Base-by-base conservation (phyloP, 306 rosid species). In the Quillaja saponaria region DNA sequence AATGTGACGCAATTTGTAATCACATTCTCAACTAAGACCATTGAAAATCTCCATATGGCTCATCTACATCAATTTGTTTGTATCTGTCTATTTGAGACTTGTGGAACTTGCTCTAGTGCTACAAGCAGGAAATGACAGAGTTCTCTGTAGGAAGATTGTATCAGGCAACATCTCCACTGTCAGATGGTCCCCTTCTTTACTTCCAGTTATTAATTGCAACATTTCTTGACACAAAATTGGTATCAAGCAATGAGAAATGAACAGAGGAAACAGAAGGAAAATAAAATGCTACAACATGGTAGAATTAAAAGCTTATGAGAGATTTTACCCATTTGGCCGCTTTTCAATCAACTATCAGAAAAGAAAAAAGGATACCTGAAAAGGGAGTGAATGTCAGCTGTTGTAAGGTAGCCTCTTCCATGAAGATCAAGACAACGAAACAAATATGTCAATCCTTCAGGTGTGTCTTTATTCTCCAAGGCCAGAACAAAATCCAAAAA, bases 391-490 rank as follows among this genome's bases (percentile, higher is more conserved):
- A 89, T 89, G 64, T 94, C 99, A 18, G 89, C 97, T 5, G 97
- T 89, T 34, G 99, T 85, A 58, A 94, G 97, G 81, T 49, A 78
- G 56, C 99, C 97, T 75, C 95, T 85, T 35, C 96, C 99, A 10
- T 94, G 81, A 74, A 94, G 99, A 85, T 94, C 99, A 73, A 94
- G 99, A 69, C 99, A 87, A 3, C 96, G 84, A 71, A 94, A 94
- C 81, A 94, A 81, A 80, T 94, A 94, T 47, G 97, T 87, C 74
- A 94, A 76, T 37, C 98, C 98, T 73, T 92, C 98, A 0, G 96
- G 99, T 33, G 96, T 87, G 77, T 94, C 99, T 80, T 94, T 94
- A 67, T 94, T 94, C 79, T 94, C 99, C 52, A 83, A 83, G 74
- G 99, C 99, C 68, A 94, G 85, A 71, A 89, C 97, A 59, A 94